Evolutionary conservation across 139 green algal genomes (phyloP), one percentile per base, ranked within the genome.

Genomic region (Pseudopediastrum boryanum): DNA sequence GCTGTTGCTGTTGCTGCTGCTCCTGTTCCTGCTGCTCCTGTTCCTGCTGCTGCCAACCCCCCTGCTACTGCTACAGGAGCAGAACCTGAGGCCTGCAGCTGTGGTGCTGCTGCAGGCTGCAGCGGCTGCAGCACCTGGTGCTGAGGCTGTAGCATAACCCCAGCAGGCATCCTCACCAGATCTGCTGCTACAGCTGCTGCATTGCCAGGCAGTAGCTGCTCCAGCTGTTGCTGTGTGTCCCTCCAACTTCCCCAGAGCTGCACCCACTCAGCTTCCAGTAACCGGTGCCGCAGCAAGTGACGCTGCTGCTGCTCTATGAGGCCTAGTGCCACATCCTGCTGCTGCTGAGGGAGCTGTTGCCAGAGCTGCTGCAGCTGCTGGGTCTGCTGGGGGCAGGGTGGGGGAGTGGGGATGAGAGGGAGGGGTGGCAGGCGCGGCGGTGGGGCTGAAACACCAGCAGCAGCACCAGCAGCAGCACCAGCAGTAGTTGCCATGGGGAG

Each of bases 251-350:
- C 42, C 58, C 61, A 35, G 63, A 81, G 75, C 46, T 61, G 63
- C 6, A 36, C 13, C 0, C 65, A 39, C 75, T 81, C 63, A 31
- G 74, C 44, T 50, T 41, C 48, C 46, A 81, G 63, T 31, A 74
- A 29, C 12, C 63, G 63, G 63, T 81, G 63, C 36, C 61, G 62
- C 13, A 74, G 58, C 21, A 81, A 29, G 62, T 43, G 61, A 27
- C 63, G 36, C 75, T 81, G 75, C 36, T 81, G 75, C 59, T 80
- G 42, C 13, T 59, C 73, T 3, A 80, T 21, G 33, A 80, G 44
- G 27, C 51, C 59, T 10, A 71, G n/a, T 2, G 59, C 73, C 12
- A 50, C 59, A 43, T 70, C 43, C 42, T 62, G 59, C 43, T 80
- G 27, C 21, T 50, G 31, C 1, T 46, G 61, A 1, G n/a, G 33